These are phyloP conservation scores for Lolium multiflorum DNA, from an alignment of 176 grass and related monocot species.

Conservation along the genomic window DNA sequence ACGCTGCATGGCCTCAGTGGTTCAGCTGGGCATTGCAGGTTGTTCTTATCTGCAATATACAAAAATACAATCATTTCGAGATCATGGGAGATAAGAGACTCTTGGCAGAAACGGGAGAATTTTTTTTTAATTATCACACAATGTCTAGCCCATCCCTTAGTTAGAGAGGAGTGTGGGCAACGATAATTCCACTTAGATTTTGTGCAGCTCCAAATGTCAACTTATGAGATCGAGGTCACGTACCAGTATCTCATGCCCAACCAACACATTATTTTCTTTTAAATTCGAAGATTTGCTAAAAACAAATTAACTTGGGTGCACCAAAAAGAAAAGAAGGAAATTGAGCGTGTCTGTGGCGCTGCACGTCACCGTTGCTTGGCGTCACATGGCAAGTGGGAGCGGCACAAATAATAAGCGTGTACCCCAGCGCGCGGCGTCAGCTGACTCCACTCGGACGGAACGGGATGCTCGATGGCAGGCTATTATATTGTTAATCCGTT, in stretches of 20 bases:
- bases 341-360: background rate
- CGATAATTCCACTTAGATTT: background rate
- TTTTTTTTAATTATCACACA: background rate
- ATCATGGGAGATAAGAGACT: background rate
- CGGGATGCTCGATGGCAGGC: background rate
- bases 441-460: background rate
- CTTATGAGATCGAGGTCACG: too few species aligned
- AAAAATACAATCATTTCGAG: background rate
- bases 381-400: constrained; percentile 14
- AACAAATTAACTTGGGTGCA: too few species aligned
- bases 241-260: constrained; percentile 4
- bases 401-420: background rate
- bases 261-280: background rate
- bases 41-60: background rate
- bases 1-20: background rate
- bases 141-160: constrained; percentile 18
- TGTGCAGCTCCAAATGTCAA: background rate
- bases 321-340: too few species aligned
- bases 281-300: too few species aligned
- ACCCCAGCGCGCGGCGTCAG: background rate
- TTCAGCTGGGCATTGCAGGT: background rate
- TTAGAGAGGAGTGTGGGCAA: background rate
- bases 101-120: background rate
- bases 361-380: constrained; percentile 5
- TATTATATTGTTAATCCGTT: background rate